A percentile compares a stretch with the other conserved stretches of the same genome.
Evolutionary conservation across 164 flowering plant genomes (phyloP).

Genomic region (Kingdonia uniflora): DNA sequence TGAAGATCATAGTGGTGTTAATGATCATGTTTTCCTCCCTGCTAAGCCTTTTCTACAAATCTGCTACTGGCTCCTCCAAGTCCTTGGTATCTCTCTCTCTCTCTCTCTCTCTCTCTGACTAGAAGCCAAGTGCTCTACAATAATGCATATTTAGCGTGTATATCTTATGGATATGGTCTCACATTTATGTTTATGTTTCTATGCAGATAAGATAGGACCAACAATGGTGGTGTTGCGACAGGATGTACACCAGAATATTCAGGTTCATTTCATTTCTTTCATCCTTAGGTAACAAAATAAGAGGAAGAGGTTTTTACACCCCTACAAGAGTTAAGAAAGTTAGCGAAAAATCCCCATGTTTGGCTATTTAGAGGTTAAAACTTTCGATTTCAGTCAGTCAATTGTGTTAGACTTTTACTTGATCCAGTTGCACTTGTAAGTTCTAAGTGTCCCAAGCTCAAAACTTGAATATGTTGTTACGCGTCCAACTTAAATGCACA

Average conservation of each 20-base stretch:
- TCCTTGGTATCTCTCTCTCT: conserved; percentile 48
- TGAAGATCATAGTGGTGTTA: conserved; percentile 4
- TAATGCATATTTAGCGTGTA: background rate
- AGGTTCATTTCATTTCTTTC: conserved; percentile 25
- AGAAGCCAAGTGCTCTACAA: background rate
- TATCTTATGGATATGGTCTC: background rate
- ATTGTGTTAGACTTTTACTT: background rate
- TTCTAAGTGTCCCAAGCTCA: too few relatives aligned
- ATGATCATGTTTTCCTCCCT: conserved; percentile 24
- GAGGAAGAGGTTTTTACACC: too few relatives aligned
- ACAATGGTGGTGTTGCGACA: conserved; percentile 84
- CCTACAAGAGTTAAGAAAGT: too few relatives aligned
- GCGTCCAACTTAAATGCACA: too few relatives aligned
- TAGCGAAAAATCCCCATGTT: too few relatives aligned
- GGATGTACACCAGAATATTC: conserved; percentile 63
- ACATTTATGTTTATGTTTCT: conserved; percentile 13
- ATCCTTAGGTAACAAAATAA: background rate
- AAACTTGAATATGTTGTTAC: too few relatives aligned
- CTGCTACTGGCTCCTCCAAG: conserved; percentile 55
- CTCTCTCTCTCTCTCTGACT: background rate
- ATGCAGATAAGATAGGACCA: conserved; percentile 90
- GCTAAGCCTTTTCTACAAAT: conserved; percentile 44
- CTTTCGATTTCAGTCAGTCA: background rate
- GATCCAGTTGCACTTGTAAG: background rate
- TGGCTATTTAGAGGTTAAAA: background rate